Percentiles rank a stretch among this genome's conserved stretches.
Evolutionary conservation across 73 alveolate species (phyloP).

Genomic region (Breviolum minutum): DNA sequence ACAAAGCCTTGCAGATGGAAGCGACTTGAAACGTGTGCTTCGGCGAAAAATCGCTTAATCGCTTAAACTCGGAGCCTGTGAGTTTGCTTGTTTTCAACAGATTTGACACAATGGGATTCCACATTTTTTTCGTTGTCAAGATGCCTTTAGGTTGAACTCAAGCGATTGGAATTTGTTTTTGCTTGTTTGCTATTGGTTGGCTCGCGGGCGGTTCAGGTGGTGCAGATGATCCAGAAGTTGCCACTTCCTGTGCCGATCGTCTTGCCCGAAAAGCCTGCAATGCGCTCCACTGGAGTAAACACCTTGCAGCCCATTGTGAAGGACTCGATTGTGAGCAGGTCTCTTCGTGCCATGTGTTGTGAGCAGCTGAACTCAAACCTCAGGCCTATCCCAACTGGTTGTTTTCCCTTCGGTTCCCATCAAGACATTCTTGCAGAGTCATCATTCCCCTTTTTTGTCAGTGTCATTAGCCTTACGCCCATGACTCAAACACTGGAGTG

Average conservation of each 20-base stretch:
- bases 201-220: not conserved
- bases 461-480: no score
- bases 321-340: not conserved
- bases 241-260: constrained; percentile 39
- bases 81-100: no score
- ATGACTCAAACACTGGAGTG: no score
- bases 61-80: no score
- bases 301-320: constrained; percentile 31
- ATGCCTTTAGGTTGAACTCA: no score
- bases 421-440: no score
- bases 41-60: not conserved
- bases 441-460: no score
- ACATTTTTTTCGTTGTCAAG: no score
- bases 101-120: no score
- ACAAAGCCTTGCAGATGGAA: constrained; percentile 23
- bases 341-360: not conserved
- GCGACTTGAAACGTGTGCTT: not conserved
- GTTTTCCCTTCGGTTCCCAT: not conserved
- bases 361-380: not conserved
- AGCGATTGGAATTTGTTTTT: no score
- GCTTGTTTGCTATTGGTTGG: no score
- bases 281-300: constrained; percentile 78
- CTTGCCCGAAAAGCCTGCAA: constrained; percentile 26
- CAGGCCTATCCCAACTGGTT: not conserved
- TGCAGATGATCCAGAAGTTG: constrained; percentile 30